phyloP scores from a whole-genome alignment of 192 early-diverging fungal species.

The Entomortierella parvispora region DNA sequence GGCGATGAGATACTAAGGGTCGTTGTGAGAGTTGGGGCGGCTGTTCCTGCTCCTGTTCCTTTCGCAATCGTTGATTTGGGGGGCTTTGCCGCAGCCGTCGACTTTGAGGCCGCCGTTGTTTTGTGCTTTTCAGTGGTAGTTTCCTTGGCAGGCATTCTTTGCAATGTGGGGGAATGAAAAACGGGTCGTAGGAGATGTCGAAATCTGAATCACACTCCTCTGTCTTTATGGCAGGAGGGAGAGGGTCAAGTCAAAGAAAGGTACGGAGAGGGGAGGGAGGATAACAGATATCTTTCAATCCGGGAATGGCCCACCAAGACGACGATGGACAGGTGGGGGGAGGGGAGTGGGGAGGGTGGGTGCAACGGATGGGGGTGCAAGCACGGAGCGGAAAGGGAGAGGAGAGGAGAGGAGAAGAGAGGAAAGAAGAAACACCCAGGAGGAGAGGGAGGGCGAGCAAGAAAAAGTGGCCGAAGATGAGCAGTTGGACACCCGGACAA shows the following conservation, averaged over 20 bases:
- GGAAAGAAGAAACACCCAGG: constrained; percentile 3
- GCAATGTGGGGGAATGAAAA: not conserved
- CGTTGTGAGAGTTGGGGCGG: not conserved
- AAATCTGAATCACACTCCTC: not conserved
- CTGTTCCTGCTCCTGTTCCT: not conserved
- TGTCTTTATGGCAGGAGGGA: not conserved
- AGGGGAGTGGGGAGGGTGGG: not conserved
- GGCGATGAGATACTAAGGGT: not conserved
- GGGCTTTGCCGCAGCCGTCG: not conserved
- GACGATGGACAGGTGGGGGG: not conserved
- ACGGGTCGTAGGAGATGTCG: too few relatives aligned
- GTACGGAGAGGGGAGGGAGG: not conserved
- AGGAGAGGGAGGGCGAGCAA: not conserved
- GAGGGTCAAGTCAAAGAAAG: constrained; percentile 3
- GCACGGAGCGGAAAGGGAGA: not conserved
- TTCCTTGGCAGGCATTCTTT: not conserved
- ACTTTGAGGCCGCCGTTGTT: not conserved
- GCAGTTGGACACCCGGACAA: not conserved
- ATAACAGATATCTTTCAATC: constrained; percentile 45
- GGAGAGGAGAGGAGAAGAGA: not conserved
- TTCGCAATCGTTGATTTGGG: not conserved
- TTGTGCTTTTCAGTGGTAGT: not conserved
- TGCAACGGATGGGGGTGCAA: not conserved
- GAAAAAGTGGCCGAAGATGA: not conserved
- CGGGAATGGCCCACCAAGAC: constrained; percentile 9